These are phyloP conservation scores for Cryptococcus maquisensis DNA, from an alignment of 1,284 basidiomycete genomes.

Conservation along the genomic window DNA sequence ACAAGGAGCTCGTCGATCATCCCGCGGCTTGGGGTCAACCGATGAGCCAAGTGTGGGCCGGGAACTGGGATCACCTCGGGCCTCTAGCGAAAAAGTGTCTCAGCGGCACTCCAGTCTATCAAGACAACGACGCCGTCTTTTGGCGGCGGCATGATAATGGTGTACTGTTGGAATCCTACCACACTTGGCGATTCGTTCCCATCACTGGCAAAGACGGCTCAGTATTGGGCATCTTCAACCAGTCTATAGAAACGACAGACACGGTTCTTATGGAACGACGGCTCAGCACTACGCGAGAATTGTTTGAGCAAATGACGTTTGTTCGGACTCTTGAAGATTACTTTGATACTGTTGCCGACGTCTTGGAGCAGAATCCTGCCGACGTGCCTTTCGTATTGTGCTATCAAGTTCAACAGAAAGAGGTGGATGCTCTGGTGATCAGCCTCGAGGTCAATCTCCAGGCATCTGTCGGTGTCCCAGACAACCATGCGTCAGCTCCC, in stretches of 20 bases:
- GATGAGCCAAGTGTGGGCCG: slow-evolving; percentile 26
- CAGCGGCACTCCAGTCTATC: slow-evolving; percentile 18
- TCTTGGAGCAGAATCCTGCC: slow-evolving; percentile 29
- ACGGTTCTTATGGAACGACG: slow-evolving; percentile 31
- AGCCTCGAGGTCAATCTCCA: slow-evolving; percentile 18
- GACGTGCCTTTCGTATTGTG: slow-evolving; percentile 38
- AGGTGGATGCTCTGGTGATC: neutral
- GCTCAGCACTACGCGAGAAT: slow-evolving; percentile 24
- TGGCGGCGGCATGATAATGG: slow-evolving; percentile 20
- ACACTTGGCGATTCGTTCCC: slow-evolving; percentile 36
- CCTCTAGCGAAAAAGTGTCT: slow-evolving; percentile 16
- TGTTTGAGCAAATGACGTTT: slow-evolving; percentile 32
- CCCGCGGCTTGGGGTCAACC: slow-evolving; percentile 30
- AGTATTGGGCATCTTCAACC: slow-evolving; percentile 35
- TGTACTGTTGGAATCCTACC: slow-evolving; percentile 30
- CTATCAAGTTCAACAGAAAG: slow-evolving; percentile 27
- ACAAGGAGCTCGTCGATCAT: slow-evolving; percentile 26
- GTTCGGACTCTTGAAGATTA: slow-evolving; percentile 24
- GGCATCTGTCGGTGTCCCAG: slow-evolving; percentile 29
- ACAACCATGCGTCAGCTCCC: slow-evolving; percentile 20
- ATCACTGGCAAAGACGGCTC: slow-evolving; percentile 24
- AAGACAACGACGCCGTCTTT: slow-evolving; percentile 30
- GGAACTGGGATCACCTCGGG: slow-evolving; percentile 23
- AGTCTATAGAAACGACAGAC: slow-evolving; percentile 30
- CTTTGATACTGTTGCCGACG: slow-evolving; percentile 21